Base-by-base conservation (phyloP, 495 filamentous ascomycete species). In the Penicillium mononematosum region DNA sequence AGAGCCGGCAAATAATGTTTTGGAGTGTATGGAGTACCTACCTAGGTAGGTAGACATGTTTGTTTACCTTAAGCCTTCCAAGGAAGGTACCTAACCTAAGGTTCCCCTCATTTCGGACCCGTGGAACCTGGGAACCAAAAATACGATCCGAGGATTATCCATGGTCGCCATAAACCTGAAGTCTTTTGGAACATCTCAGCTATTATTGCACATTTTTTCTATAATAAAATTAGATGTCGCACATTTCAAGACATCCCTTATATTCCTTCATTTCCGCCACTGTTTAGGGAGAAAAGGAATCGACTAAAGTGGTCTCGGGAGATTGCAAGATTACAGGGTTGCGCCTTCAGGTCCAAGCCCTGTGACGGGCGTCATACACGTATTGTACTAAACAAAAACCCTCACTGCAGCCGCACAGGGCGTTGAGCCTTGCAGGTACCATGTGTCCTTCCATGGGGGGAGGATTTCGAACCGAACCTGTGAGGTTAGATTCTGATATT, bases 401-500 rank as follows among this genome's bases (percentile, higher is more conserved):
- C 12, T 36, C 32, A 36, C 1, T 16, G 7, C 11, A 14, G 31
- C 31, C 31, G 31, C 36, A 17, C 16, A 39, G 36, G 36, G 36
- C 36, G 36, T n/a, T 39, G 16, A 8, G 16, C 36, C 49, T 29
- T 41, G 34, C 49, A 51, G 20, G 48, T 41, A 51, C 50, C 50
- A 54, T 54, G 51, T 54, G 55, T 58, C 41, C 24, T 10, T 19
- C n/a, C 36, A 17, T 16, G 29, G 45, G 45, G 45, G 45, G 24
- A 38, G 29, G 14, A 32, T 48, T 34, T 19, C 16, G 27, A 50
- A 10, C 19, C 5, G 22, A 9, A 41, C 20, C 34, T 41, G 49
- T 24, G 42, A 2, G 27, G 55, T 12, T n/a, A 43, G 55, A 58
- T 52, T 41, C 5, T 42, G 55, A 41, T 58, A 46, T 53, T 58